Evolutionary conservation across 2,329 filamentous ascomycete species (phyloP), one percentile per base, ranked within the genome.

Genomic region (Apiospora aurea): DNA sequence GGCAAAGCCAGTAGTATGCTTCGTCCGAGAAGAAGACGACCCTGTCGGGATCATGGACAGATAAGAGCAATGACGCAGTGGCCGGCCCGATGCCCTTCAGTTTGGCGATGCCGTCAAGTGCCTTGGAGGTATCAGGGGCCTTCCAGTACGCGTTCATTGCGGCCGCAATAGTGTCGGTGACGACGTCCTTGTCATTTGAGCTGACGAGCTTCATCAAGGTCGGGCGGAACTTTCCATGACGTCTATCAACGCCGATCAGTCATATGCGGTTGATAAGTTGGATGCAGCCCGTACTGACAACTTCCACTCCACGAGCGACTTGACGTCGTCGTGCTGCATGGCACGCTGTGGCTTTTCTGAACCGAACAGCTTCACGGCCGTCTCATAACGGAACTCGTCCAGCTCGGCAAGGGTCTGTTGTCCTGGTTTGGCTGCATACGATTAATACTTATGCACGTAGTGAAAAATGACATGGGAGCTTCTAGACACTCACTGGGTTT

Each of bases 1-100:
- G 89, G 77, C 89, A 89, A 7, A 92, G 82, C 93, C 93, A 96
- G 75, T 91, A 87, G 78, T 91, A 96, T 4, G 91, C 86, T 81
- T 96, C 94, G 78, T 97, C 94, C 2, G 91, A 93, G 82, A 96
- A 96, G 85, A 96, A 96, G 1, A 93, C 87, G 68, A 91, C 85
- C 16, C 82, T 81, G 0, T 84, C 80, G 0, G 91, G 87, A 73
- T 90, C 87, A 74, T 90, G 87, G 5, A 92, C 88, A 5, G 91
- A 88, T 2, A 96, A 86, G 0, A 96, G 82, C 44, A 96, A 87
- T 1, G 92, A 94, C 0, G 93, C 93, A 0, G 93, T 96, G 10
- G 94, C 94, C 1, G 94, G 93, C 0, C 94, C 94, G 73, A 97
- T 89, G 46, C 94, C 94, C 74, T 86, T 91, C n/a, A 96, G 83